Percentiles rank a stretch among this genome's conserved stretches.
Conservation (phyloP, 2,329 filamentous ascomycete genomes). For the Nothophaeocryptopus gaeumannii region DNA sequence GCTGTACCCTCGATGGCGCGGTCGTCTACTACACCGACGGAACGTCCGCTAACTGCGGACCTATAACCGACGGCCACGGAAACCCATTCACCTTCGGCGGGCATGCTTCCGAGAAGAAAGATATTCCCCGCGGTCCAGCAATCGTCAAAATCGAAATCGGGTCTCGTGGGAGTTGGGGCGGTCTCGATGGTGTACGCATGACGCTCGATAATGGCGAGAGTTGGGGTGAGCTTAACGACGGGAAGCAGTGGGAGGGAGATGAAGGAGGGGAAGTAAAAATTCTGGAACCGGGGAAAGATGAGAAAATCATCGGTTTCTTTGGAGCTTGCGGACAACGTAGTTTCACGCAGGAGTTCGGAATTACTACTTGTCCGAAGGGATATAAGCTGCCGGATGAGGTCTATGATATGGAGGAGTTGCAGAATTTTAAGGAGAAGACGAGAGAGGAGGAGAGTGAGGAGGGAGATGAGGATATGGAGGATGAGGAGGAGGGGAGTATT, state of each 20-base stretch:
- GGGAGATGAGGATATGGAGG: no score
- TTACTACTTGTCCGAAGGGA: conserved; percentile 45
- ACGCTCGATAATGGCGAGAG: conserved; percentile 32
- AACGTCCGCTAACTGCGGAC: conserved; percentile 44
- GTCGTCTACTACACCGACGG: conserved; percentile 48
- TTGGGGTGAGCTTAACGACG: conserved; percentile 31
- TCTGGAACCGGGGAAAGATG: conserved; percentile 34
- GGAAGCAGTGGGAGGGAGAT: background rate
- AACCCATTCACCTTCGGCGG: conserved; percentile 36
- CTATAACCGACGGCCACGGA: conserved; percentile 27
- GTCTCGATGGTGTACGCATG: conserved; percentile 34
- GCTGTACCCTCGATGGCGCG: conserved; percentile 46
- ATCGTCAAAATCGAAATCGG: conserved; percentile 37
- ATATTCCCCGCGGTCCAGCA: conserved; percentile 29
- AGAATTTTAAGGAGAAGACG: conserved; percentile 29
- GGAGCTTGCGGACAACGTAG: conserved; percentile 36
- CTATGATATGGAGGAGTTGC: conserved; percentile 45
- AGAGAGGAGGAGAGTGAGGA: no score
- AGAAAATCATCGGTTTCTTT: conserved; percentile 49
- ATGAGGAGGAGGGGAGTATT: no score
- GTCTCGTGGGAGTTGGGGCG: conserved; percentile 3
- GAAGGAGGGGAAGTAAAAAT: conserved; percentile 19
- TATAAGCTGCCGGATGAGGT: conserved; percentile 41
- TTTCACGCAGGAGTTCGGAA: conserved; percentile 45
- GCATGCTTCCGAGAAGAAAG: conserved; percentile 31